Percentiles rank a stretch among this genome's conserved stretches.
Evolutionary conservation across 2,329 filamentous ascomycete species (phyloP).

Genomic region (Nemania sp.): DNA sequence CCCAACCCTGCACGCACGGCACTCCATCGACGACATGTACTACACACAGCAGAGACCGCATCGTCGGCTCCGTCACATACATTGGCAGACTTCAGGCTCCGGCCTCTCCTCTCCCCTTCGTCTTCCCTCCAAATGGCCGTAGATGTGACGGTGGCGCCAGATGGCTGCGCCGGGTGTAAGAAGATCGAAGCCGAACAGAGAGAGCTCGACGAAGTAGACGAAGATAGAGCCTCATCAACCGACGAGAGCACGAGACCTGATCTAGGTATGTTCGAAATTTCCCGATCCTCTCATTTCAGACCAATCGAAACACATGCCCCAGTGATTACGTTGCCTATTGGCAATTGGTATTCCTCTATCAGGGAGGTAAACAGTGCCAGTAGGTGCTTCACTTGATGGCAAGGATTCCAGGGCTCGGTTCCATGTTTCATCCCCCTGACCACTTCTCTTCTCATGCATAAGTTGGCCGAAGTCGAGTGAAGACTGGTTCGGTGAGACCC

Average conservation of each 20-base stretch:
- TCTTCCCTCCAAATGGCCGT: constrained; percentile 29
- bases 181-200: constrained; percentile 35
- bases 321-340: too few species aligned
- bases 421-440: not conserved
- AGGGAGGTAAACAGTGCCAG: too few species aligned
- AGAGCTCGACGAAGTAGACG: constrained; percentile 5
- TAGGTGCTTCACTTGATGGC: too few species aligned
- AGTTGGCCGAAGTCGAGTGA: not conserved
- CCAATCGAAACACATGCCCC: too few species aligned
- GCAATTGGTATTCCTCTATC: too few species aligned
- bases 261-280: constrained; percentile 15
- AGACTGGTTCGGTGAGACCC: constrained; percentile 4
- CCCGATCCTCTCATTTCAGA: not conserved
- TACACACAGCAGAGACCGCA: not conserved
- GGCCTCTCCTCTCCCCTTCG: not conserved
- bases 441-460: not conserved
- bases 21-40: constrained; percentile 2
- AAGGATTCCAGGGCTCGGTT: not conserved
- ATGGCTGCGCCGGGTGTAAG: constrained; percentile 33
- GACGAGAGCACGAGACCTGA: not conserved
- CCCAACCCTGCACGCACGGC: not conserved
- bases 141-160: constrained; percentile 14
- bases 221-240: not conserved
- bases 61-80: not conserved
- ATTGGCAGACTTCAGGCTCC: not conserved